Evolutionary conservation across 2,329 filamentous ascomycete species (phyloP).

Genomic region (Epichloe elymi): DNA sequence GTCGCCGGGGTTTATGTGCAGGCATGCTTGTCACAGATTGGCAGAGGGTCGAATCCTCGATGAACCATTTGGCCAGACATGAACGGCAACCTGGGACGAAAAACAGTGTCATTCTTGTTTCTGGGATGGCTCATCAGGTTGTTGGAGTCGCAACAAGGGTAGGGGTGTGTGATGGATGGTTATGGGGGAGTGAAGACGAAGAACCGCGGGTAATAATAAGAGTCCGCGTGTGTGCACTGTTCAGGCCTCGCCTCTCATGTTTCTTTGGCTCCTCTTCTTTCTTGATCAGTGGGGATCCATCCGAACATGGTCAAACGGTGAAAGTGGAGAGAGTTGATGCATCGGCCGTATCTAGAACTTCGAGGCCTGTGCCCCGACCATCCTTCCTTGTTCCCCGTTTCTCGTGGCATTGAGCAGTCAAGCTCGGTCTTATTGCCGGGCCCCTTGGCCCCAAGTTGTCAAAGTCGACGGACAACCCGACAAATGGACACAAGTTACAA

Average conservation of each 20-base stretch:
- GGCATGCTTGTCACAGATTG: slow-evolving; percentile 10
- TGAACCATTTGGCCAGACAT: slow-evolving; percentile 2
- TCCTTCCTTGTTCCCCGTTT: not conserved
- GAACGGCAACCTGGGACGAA: slow-evolving; percentile 7
- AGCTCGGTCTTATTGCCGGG: no score
- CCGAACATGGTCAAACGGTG: slow-evolving; percentile 9
- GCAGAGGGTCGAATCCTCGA: slow-evolving; percentile 8
- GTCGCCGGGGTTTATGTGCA: slow-evolving; percentile 1
- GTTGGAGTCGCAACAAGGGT: not conserved
- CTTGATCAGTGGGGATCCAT: slow-evolving; percentile 14
- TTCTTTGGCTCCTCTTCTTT: slow-evolving; percentile 1
- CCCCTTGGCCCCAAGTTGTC: no score
- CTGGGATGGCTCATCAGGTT: not conserved
- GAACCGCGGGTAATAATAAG: not conserved
- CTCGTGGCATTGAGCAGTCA: not conserved
- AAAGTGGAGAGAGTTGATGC: slow-evolving; percentile 11
- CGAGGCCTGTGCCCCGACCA: slow-evolving; percentile 6
- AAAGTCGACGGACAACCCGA: no score
- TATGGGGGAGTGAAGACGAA: not conserved
- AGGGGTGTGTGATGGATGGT: not conserved
- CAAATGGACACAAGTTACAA: no score
- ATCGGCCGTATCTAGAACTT: slow-evolving; percentile 8
- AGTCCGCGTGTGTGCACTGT: not conserved
- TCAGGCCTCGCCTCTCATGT: not conserved
- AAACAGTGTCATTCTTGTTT: slow-evolving; percentile 2